phyloP scores from a whole-genome alignment of 2,329 filamentous ascomycete genomes.

The Drechslerella dactyloides region DNA sequence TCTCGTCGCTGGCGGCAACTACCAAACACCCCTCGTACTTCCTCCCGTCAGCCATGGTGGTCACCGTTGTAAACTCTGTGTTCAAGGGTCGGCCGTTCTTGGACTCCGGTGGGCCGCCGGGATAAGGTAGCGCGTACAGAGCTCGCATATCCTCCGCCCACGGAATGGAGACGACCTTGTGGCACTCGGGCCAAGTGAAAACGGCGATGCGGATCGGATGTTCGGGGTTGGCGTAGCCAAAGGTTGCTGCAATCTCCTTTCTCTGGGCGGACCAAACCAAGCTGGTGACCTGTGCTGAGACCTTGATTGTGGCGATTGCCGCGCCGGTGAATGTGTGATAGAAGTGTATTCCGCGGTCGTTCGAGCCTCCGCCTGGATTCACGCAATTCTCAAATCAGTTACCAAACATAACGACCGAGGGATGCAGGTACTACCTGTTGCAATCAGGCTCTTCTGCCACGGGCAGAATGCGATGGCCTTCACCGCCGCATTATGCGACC shows the following conservation, averaged over 20 bases:
- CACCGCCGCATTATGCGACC: constrained; percentile 82
- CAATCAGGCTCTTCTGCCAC: constrained; percentile 85
- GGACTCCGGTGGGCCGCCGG: constrained; percentile 62
- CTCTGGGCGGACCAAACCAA: constrained; percentile 86
- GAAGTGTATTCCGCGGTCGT: constrained; percentile 95
- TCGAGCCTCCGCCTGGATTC: constrained; percentile 74
- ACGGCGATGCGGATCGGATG: constrained; percentile 88
- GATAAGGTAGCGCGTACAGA: constrained; percentile 86
- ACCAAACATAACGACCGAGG: neutral
- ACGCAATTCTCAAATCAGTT: neutral
- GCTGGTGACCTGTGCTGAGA: constrained; percentile 89
- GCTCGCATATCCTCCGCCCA: constrained; percentile 82
- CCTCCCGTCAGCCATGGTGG: constrained; percentile 55
- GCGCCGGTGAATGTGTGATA: constrained; percentile 85
- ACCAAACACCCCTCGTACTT: constrained; percentile 81
- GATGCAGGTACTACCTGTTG: constrained; percentile 65
- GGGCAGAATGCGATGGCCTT: constrained; percentile 98
- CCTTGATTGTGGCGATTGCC: constrained; percentile 85
- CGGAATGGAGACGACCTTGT: constrained; percentile 81
- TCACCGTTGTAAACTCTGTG: constrained; percentile 17
- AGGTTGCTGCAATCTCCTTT: constrained; percentile 88
- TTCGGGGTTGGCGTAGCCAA: constrained; percentile 89
- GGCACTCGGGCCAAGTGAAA: constrained; percentile 92
- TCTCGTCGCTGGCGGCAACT: constrained; percentile 88
- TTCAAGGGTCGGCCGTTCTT: constrained; percentile 29